Conservation (phyloP, 805 yeast species). For the Pichia deserticola region DNA sequence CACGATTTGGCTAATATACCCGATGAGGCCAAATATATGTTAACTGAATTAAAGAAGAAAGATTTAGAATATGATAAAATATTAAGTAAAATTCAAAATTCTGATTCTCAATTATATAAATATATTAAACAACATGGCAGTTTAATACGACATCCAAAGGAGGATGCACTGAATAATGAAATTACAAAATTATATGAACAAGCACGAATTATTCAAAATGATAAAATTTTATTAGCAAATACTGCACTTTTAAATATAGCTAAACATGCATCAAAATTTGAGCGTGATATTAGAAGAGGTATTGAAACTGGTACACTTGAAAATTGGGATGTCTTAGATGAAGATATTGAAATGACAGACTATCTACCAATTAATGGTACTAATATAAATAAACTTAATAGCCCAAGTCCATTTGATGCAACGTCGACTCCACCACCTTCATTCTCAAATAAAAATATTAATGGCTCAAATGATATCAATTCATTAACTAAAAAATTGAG, state of each 20-base stretch:
- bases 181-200: slow-evolving; percentile 61
- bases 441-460: not conserved
- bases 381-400: not conserved
- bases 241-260: slow-evolving; percentile 74
- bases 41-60: slow-evolving; percentile 68
- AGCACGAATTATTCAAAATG: slow-evolving; percentile 60
- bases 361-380: not conserved
- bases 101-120: slow-evolving; percentile 78
- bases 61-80: slow-evolving; percentile 63
- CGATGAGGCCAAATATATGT: slow-evolving; percentile 70
- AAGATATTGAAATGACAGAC: slow-evolving; percentile 15
- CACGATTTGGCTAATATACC: slow-evolving; percentile 69
- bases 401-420: not conserved
- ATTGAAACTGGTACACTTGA: slow-evolving; percentile 71
- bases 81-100: slow-evolving; percentile 55
- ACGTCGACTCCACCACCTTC: not conserved
- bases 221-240: slow-evolving; percentile 71
- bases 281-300: slow-evolving; percentile 65
- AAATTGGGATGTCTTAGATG: slow-evolving; percentile 36
- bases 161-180: slow-evolving; percentile 53
- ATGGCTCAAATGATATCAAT: not conserved
- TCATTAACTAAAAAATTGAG: not conserved
- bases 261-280: slow-evolving; percentile 66
- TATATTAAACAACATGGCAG: slow-evolving; percentile 80
- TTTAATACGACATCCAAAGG: slow-evolving; percentile 73